Conservation (phyloP, 2,329 filamentous ascomycete genomes). For the Fusarium annulatum region DNA sequence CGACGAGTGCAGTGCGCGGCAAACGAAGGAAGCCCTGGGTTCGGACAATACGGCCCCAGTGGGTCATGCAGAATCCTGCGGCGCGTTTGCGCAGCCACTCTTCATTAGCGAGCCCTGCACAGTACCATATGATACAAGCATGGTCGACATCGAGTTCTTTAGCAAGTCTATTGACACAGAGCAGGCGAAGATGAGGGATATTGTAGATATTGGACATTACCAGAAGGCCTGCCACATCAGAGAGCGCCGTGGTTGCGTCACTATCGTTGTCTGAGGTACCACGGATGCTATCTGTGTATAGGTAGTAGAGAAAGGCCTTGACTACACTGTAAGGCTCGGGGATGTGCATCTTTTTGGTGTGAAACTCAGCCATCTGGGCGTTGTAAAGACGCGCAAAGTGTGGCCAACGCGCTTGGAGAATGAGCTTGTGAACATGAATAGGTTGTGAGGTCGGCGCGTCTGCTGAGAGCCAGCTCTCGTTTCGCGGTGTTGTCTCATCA, state of each 20-base stretch:
- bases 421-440: constrained; percentile 95
- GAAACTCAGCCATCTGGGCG: constrained; percentile 96
- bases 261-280: constrained; percentile 63
- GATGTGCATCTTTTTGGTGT: constrained; percentile 97
- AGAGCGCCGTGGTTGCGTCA: constrained; percentile 79
- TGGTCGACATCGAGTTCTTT: constrained; percentile 95
- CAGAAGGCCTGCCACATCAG: constrained; percentile 90
- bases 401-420: constrained; percentile 94
- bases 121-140: constrained; percentile 96
- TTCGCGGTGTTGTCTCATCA: constrained; percentile 54
- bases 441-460: constrained; percentile 78
- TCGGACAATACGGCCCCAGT: constrained; percentile 94
- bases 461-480: constrained; percentile 68
- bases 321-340: constrained; percentile 96
- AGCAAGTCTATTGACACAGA: constrained; percentile 90
- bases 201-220: constrained; percentile 99
- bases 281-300: constrained; percentile 94
- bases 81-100: constrained; percentile 93
- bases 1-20: constrained; percentile 82
- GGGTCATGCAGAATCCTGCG: constrained; percentile 86
- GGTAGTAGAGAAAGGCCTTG: constrained; percentile 92
- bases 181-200: constrained; percentile 88
- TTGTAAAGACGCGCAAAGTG: constrained; percentile 94
- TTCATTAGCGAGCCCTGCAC: constrained; percentile 88
- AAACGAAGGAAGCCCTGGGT: constrained; percentile 87